Base-by-base conservation (phyloP, 495 filamentous ascomycete genomes). In the Penicillium cataractarum region DNA sequence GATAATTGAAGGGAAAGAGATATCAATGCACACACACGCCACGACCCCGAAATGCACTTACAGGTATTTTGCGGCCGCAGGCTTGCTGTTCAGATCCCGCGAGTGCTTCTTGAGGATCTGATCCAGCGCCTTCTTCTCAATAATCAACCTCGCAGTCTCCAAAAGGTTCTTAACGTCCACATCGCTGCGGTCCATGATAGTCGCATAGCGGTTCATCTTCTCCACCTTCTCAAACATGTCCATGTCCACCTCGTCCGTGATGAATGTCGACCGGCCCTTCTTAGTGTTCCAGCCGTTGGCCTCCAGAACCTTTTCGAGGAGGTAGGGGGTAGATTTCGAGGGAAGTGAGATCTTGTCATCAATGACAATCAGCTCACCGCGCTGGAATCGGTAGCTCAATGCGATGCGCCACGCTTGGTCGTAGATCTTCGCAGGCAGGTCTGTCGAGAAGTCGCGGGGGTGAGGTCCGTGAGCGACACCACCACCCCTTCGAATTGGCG, bases 391-490 rank as follows among this genome's bases (percentile, higher is more conserved):
- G 77, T 96, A 97, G 65, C 90, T 93, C 58, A 99, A 83, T 2
- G 96, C 96, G 35, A 90, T 98, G 70, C 96, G 87, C 92, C 92
- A 98, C 12, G 96, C 96, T 69, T 96, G 77, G 73, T 97, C 93
- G 77, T 99, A 99, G 51, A 97, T 87, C 82, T 97, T 97, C 65
- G 82, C 82, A 53, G 89, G 93, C 60, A 99, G 81, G 35, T 82
- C 84, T 19, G 92, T 93, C 55, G 86, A 85, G 76, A 98, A 98
- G 75, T 97, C 92, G 63, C 95, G 82, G 33, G 92, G 92, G 65
- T 92, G 87, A 19, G 96, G 96, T 15, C 96, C 96, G 72, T 89
- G 88, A 2, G 89, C 81, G 60, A 93, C 92, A 68, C 92, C 96
- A 74, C 95, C 95, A 61, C 95, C 95, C 50, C 80, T 81, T 12